These are phyloP conservation scores for Lentinula sp. DNA, from an alignment of 768 basidiomycete genomes.

Conservation along the genomic window DNA sequence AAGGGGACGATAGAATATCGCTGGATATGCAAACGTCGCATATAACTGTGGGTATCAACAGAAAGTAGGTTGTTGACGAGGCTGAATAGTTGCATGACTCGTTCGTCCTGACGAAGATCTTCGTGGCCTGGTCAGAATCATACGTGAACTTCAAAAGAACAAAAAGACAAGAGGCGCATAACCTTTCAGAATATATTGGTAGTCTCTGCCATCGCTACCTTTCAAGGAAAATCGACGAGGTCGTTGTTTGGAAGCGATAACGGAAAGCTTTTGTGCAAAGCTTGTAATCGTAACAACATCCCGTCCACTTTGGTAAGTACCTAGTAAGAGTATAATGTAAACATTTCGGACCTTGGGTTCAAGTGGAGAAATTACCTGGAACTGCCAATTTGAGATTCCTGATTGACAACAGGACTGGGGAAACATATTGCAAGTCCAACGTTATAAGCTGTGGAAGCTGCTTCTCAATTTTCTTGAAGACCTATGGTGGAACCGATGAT, in stretches of 20 bases:
- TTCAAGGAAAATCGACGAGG: conserved; percentile 83
- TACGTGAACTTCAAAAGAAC: neutral
- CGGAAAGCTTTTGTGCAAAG: conserved; percentile 85
- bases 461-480: conserved; percentile 96
- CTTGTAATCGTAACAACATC: conserved; percentile 75
- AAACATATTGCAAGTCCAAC: conserved; percentile 95
- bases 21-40: conserved; percentile 92
- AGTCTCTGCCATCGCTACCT: conserved; percentile 90
- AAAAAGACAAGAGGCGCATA: neutral
- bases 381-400: conserved; percentile 92
- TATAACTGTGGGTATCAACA: conserved; percentile 92
- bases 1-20: conserved; percentile 89
- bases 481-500: conserved; percentile 34
- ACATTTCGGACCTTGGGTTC: neutral
- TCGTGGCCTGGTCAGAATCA: conserved; percentile 68
- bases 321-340: conserved; percentile 27
- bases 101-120: conserved; percentile 96
- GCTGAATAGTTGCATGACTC: conserved; percentile 98
- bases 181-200: conserved; percentile 92
- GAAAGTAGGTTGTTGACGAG: conserved; percentile 93
- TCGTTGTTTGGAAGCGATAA: conserved; percentile 95
- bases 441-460: conserved; percentile 84
- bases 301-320: conserved; percentile 89
- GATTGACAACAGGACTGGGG: conserved; percentile 84
- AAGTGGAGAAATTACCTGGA: conserved; percentile 55